A percentile compares a stretch with the other conserved stretches of the same genome.
These are phyloP conservation scores for Pelagophyceae sp. DNA, from an alignment of 352 stramenopile species.

Conservation along the genomic window DNA sequence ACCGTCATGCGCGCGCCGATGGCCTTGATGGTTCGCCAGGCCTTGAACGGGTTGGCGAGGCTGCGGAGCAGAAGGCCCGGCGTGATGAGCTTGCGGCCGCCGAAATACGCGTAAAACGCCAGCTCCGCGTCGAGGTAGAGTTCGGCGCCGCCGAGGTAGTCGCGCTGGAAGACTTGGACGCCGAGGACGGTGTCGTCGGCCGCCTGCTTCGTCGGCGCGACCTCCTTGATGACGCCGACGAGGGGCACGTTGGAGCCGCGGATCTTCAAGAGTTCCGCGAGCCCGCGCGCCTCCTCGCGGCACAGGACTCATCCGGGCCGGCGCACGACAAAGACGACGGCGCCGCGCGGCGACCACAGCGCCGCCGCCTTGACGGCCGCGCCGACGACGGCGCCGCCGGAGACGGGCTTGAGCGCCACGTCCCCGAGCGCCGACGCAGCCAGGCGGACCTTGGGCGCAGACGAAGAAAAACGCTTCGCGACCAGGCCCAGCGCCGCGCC, in stretches of 20 bases:
- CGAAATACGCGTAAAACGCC: slow-evolving; percentile 7
- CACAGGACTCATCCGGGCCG: slow-evolving; percentile 14
- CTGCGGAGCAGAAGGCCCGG: not conserved
- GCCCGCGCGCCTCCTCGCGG: slow-evolving; percentile 9
- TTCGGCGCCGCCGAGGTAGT: not conserved
- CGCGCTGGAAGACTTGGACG: slow-evolving; percentile 1
- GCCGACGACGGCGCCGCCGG: not conserved
- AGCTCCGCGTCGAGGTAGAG: slow-evolving; percentile 4
- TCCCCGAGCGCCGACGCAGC: not conserved
- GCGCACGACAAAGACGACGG: slow-evolving; percentile 16
- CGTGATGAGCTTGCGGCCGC: slow-evolving; percentile 5
- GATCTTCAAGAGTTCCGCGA: not conserved
- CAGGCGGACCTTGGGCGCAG: too few species aligned
- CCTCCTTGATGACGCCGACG: slow-evolving; percentile 17
- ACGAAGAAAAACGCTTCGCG: too few species aligned
- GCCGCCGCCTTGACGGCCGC: not conserved
- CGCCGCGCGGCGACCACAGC: not conserved
- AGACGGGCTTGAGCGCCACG: not conserved
- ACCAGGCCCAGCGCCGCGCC: too few species aligned
- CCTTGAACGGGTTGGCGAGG: not conserved
- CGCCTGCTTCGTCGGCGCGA: slow-evolving; percentile 17
- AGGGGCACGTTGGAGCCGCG: not conserved
- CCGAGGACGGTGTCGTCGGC: slow-evolving; percentile 15
- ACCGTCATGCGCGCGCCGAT: not conserved
- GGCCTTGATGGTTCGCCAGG: not conserved